Base-by-base conservation (phyloP, 345 rosid species). In the Pistacia vera region DNA sequence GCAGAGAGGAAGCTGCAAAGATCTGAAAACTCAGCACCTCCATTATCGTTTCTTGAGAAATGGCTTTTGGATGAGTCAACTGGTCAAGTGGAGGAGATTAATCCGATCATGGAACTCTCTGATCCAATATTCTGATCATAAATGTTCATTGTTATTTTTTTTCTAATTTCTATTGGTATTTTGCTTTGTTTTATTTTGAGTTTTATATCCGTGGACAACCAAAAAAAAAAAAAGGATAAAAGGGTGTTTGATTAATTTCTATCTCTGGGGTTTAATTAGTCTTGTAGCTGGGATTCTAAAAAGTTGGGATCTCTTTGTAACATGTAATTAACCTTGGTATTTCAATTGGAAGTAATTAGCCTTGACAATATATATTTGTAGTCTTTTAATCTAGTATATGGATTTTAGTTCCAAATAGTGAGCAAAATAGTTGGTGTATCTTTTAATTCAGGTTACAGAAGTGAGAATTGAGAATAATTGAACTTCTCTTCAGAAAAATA, bases 41-140 rank as follows among this genome's bases (percentile, higher is more conserved):
- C 95, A 73, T 78, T 97, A 44, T 82, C 97, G 28, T 87, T 88
- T 84, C 95, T 97, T 75, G 98, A 97, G 92, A 97, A 92, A 76
- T 97, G 99, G 98, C 92, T 97, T 35, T 77, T 92, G 83, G 99
- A 94, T 70, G 99, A 96, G 87, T 86, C 82, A 38, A 85, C 77
- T 49, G 85, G 82, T 20, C 89, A 85, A 73, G 89, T 83, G 49
- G 88, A 85, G 64, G 92, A 90, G 84, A 88, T 91, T 74, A 84
- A 77, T 69, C 91, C 84, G 67, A 84, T 88, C 85, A 81, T 86
- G 88, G 92, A 88, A 52, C 84, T 91, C 48, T 81, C 90, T 70
- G 71, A 68, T 49, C 79, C 88, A 41, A 87, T 88, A 28, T 86
- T 84, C 82, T 90, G 82, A 85, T 77, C 67, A 60, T 41, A 41